Evolutionary conservation across 805 yeast genomes (phyloP).

Genomic region (Yarrowia sp.): DNA sequence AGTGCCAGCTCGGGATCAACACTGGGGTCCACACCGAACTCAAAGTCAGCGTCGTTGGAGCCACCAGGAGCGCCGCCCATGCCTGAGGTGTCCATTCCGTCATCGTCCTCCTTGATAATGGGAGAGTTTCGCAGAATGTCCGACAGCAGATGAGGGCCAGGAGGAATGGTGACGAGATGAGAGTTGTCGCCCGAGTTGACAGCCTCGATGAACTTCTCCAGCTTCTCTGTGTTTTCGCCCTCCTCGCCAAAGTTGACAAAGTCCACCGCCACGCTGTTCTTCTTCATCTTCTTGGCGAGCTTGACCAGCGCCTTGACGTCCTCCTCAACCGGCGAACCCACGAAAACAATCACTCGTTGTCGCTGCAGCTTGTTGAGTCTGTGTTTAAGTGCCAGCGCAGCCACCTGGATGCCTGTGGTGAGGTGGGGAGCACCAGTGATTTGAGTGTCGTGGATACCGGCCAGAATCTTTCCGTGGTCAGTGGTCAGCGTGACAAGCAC

Average conservation of each 20-base stretch:
- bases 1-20: slow-evolving; percentile 97
- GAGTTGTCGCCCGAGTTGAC: slow-evolving; percentile 61
- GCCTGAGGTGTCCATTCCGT: slow-evolving; percentile 45
- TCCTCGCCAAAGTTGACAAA: slow-evolving; percentile 91
- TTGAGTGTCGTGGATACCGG: slow-evolving; percentile 75
- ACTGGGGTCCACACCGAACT: slow-evolving; percentile 75
- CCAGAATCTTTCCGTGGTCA: slow-evolving; percentile 78
- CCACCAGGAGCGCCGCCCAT: slow-evolving; percentile 38
- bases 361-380: slow-evolving; percentile 91
- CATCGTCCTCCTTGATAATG: slow-evolving; percentile 61
- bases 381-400: slow-evolving; percentile 88
- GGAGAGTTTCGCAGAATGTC: slow-evolving; percentile 77
- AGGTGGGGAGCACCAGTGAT: slow-evolving; percentile 68
- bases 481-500: slow-evolving; percentile 86
- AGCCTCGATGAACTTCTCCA: slow-evolving; percentile 71
- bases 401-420: slow-evolving; percentile 85
- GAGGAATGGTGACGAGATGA: slow-evolving; percentile 81
- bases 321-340: slow-evolving; percentile 79
- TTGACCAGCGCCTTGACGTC: slow-evolving; percentile 67
- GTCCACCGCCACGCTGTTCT: slow-evolving; percentile 87
- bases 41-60: slow-evolving; percentile 47
- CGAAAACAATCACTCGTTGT: slow-evolving; percentile 85
- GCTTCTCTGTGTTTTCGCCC: slow-evolving; percentile 64
- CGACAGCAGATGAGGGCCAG: slow-evolving; percentile 79
- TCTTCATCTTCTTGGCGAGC: slow-evolving; percentile 88